phyloP scores from a whole-genome alignment of 108 stramenopile species.

The Mediolabrus comicus region DNA sequence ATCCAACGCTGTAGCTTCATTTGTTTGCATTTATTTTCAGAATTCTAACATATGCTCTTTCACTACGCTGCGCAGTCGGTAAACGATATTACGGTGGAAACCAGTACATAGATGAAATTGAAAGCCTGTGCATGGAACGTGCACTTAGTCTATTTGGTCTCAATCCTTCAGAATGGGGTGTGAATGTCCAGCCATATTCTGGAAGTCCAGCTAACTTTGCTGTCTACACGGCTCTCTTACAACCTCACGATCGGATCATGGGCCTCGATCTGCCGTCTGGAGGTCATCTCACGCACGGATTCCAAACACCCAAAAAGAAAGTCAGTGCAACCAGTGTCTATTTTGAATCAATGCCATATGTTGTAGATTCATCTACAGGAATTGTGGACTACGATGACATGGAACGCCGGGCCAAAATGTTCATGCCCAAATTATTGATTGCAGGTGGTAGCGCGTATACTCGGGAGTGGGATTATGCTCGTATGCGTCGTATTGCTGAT shows the following conservation, averaged over 20 bases:
- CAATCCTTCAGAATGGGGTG: constrained; percentile 92
- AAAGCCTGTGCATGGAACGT: constrained; percentile 90
- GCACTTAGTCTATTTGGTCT: constrained; percentile 91
- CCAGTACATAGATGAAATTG: constrained; percentile 93
- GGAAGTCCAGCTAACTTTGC: constrained; percentile 99
- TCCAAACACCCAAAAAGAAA: constrained; percentile 95
- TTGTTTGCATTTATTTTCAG: not conserved
- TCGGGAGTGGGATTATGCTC: constrained; percentile 97
- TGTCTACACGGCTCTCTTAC: constrained; percentile 94
- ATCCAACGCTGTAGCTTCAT: not conserved
- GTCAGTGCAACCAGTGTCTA: constrained; percentile 98
- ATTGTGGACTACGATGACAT: constrained; percentile 97
- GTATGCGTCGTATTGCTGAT: constrained; percentile 96
- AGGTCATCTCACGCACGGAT: constrained; percentile 98
- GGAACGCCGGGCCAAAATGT: constrained; percentile 91
- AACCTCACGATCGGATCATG: constrained; percentile 99
- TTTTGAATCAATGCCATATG: constrained; percentile 99
- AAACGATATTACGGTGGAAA: constrained; percentile 99
- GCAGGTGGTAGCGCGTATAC: constrained; percentile 99
- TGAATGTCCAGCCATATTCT: constrained; percentile 96
- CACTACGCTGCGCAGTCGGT: constrained; percentile 59
- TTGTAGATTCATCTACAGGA: constrained; percentile 91
- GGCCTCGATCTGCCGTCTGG: constrained; percentile 99
- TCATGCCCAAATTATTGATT: constrained; percentile 97
- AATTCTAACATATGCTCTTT: not conserved